Base-by-base conservation (phyloP, 192 early-diverging fungal species). In the Jimgerdemannia flammicorona region DNA sequence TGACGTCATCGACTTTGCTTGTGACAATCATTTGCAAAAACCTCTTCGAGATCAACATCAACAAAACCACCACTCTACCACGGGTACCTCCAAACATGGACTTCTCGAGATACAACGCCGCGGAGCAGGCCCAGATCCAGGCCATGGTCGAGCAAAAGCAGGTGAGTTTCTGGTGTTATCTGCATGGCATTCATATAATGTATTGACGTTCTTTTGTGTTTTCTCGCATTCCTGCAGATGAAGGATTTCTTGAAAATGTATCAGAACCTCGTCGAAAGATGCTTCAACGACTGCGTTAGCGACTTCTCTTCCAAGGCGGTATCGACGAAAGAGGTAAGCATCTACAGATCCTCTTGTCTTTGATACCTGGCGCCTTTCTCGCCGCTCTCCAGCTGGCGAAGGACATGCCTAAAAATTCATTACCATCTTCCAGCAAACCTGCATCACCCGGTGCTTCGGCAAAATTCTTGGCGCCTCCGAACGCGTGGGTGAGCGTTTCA, bases 381-480 rank as follows among this genome's bases (percentile, higher is more conserved):
- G 29, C 29, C 29, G 29, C 29, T 29, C 29, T 29, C 29, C 29
- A 29, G 29, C 29, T 1, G 29, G 29, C 29, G 29, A 29, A 29
- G 29, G 29, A 29, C 29, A 29, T 29, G 29, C 29, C 29, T 29
- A 29, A 29, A 29, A 29, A 29, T 1, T 29, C 29, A 29, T 29
- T 29, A 40, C 19, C 6, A 2, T 39, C 29, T 44, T 71, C 71
- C 77, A 94, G 93, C 88, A 93, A 72, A 86, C 87, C 4, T 99
- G 97, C 83, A 86, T 97, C 44, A 87, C 83, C 75, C 90, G 92
- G 77, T 99, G 97, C 81, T 88, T 93, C 4, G 94, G 95, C 74
- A 99, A 99, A 85, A 97, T 97, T 88, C 89, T 99, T 85, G 97
- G 97, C 88, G 90, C 96, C 79, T 93, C 95, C 75, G 95, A 98